Evolutionary conservation across 192 early-diverging fungal species (phyloP), one percentile per base, ranked within the genome.

Genomic region (Coemansia sp.): DNA sequence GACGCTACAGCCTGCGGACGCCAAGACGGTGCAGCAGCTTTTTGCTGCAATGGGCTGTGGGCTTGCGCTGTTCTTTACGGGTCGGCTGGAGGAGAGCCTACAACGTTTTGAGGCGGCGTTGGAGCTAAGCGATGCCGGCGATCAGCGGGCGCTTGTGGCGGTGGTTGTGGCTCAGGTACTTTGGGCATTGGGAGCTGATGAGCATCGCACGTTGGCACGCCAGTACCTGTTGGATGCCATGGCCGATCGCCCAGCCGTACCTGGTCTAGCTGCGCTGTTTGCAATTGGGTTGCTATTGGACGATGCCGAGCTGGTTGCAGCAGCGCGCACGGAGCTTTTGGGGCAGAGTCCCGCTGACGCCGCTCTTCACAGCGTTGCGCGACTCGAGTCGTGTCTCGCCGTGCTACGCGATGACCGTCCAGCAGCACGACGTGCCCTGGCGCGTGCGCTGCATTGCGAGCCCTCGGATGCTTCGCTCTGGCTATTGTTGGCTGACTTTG

Each of bases 151-250:
- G 46, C 85, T 88, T 36, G 87, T 92, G 2, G 82, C 89, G 9
- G 83, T 95, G 3, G 64, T 93, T 54, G 69, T 98, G 61, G 88
- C 88, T 55, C 91, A 95, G 74, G 94, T 95, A 0, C 83, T 98
- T 55, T 96, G 93, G 90, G 93, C 93, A 2, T 74, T 97, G 30
- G 93, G 92, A 30, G 87, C 86, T 5, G 83, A 84, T 27, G 89
- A 92, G 62, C 93, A 96, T 63, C 74, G 88, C 17, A 80, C 71
- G 5, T 76, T 94, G 32, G 94, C 93, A 29, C 91, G 92, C 67
- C 85, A 93, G 36, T 86, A 95, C 64, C 75, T 97, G 56, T 81
- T 95, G 2, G 70, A 78, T 14, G 72, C 64, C 32, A 65, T 71
- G 51, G 27, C n/a, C 51, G 66, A 66, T 20, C 63, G 59, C 25